Evolutionary conservation across 2,329 filamentous ascomycete genomes (phyloP).

Genomic region (Zymoseptoria ardabiliae): DNA sequence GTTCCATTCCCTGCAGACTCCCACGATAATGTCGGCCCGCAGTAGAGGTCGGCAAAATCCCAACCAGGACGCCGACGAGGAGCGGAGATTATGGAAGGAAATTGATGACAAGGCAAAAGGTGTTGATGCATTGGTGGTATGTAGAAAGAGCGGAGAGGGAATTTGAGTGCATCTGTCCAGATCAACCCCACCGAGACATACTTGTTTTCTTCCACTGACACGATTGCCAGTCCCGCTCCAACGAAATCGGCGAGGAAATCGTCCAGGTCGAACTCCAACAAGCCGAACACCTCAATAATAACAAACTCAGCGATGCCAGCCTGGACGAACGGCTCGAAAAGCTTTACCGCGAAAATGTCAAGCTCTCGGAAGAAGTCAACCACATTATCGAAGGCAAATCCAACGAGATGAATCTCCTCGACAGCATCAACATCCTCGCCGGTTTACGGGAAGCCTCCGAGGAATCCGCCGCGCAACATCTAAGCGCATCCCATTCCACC

Average conservation of each 20-base stretch:
- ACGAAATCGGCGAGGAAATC: slow-evolving; percentile 31
- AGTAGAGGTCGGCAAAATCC: slow-evolving; percentile 38
- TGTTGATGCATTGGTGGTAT: slow-evolving; percentile 42
- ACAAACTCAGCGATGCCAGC: slow-evolving; percentile 26
- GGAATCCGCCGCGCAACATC: slow-evolving; percentile 31
- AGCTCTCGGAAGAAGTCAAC: slow-evolving; percentile 39
- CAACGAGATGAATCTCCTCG: slow-evolving; percentile 35
- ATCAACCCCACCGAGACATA: no score
- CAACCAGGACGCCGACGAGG: slow-evolving; percentile 45
- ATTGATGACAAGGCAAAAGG: slow-evolving; percentile 40
- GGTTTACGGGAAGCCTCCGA: slow-evolving; percentile 43
- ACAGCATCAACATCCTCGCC: slow-evolving; percentile 40
- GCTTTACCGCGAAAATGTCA: slow-evolving; percentile 42
- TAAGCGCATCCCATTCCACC: slow-evolving; percentile 16
- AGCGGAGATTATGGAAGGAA: slow-evolving; percentile 43
- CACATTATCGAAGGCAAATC: slow-evolving; percentile 38
- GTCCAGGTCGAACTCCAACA: slow-evolving; percentile 31
- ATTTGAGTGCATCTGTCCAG: background rate
- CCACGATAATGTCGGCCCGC: slow-evolving; percentile 38
- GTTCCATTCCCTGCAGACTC: background rate
- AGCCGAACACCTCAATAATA: slow-evolving; percentile 25
- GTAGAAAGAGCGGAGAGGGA: slow-evolving; percentile 10
- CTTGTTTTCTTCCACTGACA: background rate
- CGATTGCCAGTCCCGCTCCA: slow-evolving; percentile 17
- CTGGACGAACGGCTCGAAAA: slow-evolving; percentile 41